Conservation (phyloP, 2,329 filamentous ascomycete genomes). For the Pseudonectria buxi region DNA sequence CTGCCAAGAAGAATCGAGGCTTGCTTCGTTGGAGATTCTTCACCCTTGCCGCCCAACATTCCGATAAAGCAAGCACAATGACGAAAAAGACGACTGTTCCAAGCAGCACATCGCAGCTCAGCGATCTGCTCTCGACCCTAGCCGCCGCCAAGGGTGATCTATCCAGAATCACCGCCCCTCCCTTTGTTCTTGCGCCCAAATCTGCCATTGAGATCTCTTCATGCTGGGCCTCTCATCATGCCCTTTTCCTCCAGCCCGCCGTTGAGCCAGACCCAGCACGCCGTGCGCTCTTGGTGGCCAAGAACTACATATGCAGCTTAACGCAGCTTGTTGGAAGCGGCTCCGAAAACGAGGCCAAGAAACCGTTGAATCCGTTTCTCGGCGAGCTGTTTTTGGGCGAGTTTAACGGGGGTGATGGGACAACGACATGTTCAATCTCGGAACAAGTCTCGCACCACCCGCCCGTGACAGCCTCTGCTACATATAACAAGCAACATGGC, state of each 20-base stretch:
- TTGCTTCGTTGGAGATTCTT: too few species aligned
- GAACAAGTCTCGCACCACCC: constrained; percentile 4
- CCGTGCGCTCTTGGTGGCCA: constrained; percentile 2
- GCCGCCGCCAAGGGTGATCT: constrained; percentile 1
- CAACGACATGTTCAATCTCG: not conserved
- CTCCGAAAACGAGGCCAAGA: not conserved
- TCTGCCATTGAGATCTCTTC: constrained; percentile 4
- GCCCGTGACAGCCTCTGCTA: constrained; percentile 1
- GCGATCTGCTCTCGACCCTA: constrained; percentile 1
- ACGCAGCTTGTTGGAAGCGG: constrained; percentile 2
- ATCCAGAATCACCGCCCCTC: constrained; percentile 1
- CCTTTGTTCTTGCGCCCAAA: constrained; percentile 4
- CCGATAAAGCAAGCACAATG: too few species aligned
- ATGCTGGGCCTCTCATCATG: constrained; percentile 1
- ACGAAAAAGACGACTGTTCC: too few species aligned
- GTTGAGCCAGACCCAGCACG: constrained; percentile 1
- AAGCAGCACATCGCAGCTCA: not conserved
- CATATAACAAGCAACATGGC: constrained; percentile 2
- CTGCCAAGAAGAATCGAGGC: too few species aligned
- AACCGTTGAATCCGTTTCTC: constrained; percentile 4
- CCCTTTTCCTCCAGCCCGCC: constrained; percentile 1
- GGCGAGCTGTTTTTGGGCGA: constrained; percentile 2
- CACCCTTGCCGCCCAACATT: too few species aligned
- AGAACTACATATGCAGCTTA: constrained; percentile 4
- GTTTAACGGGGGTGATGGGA: not conserved